Evolutionary conservation across 306 rosid species (phyloP).

Genomic region (Vigna mungo): DNA sequence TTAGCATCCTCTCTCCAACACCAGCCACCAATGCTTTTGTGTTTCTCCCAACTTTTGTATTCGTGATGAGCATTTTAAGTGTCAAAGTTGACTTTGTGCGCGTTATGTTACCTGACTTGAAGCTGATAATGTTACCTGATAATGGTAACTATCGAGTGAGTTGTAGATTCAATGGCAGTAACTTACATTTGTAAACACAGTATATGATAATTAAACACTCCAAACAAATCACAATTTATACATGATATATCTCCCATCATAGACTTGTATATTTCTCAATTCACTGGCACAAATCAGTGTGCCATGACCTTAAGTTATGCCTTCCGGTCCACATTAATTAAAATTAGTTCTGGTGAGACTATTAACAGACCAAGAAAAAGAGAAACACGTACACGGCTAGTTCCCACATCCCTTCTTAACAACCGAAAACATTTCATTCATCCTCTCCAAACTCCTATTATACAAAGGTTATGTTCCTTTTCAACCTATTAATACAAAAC

Average conservation of each 20-base stretch:
- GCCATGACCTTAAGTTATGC: constrained; percentile 15
- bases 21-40: constrained; percentile 97
- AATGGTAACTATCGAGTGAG: constrained; percentile 39
- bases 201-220: background rate
- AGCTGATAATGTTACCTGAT: constrained; percentile 94
- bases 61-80: constrained; percentile 94
- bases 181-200: constrained; percentile 6
- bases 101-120: constrained; percentile 74
- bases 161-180: constrained; percentile 36
- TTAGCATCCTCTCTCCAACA: constrained; percentile 81
- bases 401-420: constrained; percentile 5
- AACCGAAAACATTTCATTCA: constrained; percentile 3
- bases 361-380: background rate
- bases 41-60: constrained; percentile 94
- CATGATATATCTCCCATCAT: constrained; percentile 16
- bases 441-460: background rate
- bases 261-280: constrained; percentile 9
- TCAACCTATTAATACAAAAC: background rate
- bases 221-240: constrained; percentile 1
- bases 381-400: background rate
- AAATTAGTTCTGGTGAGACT: constrained; percentile 3
- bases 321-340: constrained; percentile 19
- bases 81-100: constrained; percentile 64
- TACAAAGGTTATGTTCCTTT: background rate
- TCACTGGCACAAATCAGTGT: constrained; percentile 11